phyloP scores from a whole-genome alignment of 2,329 filamentous ascomycete genomes.

The Hymenotorrendiella dingleyae region DNA sequence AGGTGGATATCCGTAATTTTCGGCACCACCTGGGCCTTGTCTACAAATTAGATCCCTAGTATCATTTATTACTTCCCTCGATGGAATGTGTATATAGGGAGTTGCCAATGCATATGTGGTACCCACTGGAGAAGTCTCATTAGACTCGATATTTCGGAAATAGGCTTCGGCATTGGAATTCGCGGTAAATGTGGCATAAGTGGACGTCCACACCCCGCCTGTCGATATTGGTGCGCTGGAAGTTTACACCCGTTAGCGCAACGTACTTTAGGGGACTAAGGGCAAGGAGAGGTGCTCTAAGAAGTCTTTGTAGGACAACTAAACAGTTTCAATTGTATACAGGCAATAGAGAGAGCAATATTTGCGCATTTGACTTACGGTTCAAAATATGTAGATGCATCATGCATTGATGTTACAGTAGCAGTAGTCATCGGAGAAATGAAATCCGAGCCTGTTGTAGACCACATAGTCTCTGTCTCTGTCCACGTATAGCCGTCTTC shows the following conservation, averaged over 20 bases:
- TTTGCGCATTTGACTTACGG: no score
- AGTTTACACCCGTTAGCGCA: no score
- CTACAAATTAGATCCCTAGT: not conserved
- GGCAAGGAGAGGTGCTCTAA: no score
- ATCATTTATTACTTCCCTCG: not conserved
- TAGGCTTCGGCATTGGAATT: constrained; percentile 11
- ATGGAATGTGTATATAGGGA: constrained; percentile 5
- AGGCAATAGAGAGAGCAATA: no score
- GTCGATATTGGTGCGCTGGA: no score
- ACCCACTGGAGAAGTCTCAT: no score
- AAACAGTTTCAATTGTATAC: no score
- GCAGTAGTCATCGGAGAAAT: not conserved
- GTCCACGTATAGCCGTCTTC: not conserved
- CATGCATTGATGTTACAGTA: constrained; percentile 1
- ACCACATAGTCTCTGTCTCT: not conserved
- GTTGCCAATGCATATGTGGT: constrained; percentile 5
- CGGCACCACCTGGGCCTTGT: constrained; percentile 1
- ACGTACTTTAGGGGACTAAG: no score
- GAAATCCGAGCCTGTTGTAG: not conserved
- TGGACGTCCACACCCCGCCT: constrained; percentile 4
- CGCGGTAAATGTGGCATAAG: constrained; percentile 2
- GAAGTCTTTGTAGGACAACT: no score
- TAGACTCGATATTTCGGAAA: no score
- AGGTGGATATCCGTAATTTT: constrained; percentile 8
- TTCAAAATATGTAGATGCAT: no score